A percentile compares a stretch with the other conserved stretches of the same genome.
Conservation (phyloP, 306 rosid species). For the Prunus mume region DNA sequence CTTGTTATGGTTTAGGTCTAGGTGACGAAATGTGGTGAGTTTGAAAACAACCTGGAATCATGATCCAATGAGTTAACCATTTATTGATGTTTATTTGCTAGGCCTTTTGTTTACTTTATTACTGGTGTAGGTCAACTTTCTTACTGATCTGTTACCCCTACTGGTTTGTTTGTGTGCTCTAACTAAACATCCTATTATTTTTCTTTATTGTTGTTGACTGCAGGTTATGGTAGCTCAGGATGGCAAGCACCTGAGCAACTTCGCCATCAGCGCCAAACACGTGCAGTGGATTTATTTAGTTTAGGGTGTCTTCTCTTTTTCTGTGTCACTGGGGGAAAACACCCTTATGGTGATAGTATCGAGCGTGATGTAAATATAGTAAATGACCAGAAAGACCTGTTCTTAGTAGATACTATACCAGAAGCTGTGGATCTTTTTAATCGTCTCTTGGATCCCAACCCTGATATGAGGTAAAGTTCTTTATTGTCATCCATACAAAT, state of each 20-base stretch:
- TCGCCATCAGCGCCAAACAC: conserved; percentile 32
- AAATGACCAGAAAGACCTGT: conserved; percentile 33
- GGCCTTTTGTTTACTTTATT: not conserved
- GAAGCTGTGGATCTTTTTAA: conserved; percentile 35
- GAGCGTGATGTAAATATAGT: conserved; percentile 39
- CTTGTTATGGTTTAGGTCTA: not conserved
- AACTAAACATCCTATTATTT: not conserved
- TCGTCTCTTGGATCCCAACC: conserved; percentile 25
- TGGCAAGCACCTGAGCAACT: conserved; percentile 46
- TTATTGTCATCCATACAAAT: not conserved
- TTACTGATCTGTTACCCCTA: not conserved
- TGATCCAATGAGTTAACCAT: not conserved
- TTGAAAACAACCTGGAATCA: not conserved
- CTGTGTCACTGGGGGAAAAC: conserved; percentile 37
- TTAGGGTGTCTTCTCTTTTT: conserved; percentile 37
- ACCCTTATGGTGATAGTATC: conserved; percentile 32
- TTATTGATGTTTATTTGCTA: not conserved
- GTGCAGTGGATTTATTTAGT: conserved; percentile 37
- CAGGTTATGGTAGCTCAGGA: conserved; percentile 41
- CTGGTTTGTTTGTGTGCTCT: not conserved
- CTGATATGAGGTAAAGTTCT: conserved; percentile 26
- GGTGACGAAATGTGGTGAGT: not conserved
- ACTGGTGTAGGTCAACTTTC: not conserved
- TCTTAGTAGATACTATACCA: conserved; percentile 29
- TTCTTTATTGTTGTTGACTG: not conserved